A percentile compares a stretch with the other conserved stretches of the same genome.
Evolutionary conservation across 164 flowering plant species (phyloP).

Genomic region (Liriodendron chinense): DNA sequence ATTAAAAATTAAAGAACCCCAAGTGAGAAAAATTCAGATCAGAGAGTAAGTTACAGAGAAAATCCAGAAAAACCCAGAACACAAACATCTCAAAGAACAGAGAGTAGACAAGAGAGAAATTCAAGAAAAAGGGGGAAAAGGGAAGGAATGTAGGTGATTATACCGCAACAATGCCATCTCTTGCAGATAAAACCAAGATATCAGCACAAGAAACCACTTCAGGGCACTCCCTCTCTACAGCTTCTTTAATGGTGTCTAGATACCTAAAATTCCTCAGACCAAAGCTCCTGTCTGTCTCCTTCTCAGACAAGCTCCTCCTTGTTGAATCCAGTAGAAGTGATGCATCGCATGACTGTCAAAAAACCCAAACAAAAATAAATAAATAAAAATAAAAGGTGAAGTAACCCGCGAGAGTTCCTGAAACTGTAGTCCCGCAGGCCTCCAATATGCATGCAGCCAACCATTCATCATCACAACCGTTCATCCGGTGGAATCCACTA

Average conservation of each 20-base stretch:
- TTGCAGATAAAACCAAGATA: constrained; percentile 88
- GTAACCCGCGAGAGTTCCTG: background rate
- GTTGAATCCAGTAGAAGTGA: constrained; percentile 94
- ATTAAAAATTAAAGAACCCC: background rate
- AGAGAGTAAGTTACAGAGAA: background rate
- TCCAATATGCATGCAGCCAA: background rate
- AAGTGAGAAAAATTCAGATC: background rate
- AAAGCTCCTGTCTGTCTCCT: constrained; percentile 97
- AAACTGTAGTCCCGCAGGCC: background rate
- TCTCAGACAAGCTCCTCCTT: constrained; percentile 91
- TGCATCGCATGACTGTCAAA: constrained; percentile 87
- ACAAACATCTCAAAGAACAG: background rate
- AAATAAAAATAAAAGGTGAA: background rate
- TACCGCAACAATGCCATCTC: constrained; percentile 94
- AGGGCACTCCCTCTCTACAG: constrained; percentile 97
- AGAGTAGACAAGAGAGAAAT: background rate
- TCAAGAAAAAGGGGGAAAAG: background rate
- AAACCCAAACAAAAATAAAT: constrained; percentile 3
- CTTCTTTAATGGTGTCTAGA: constrained; percentile 85
- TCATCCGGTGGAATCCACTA: too few relatives aligned
- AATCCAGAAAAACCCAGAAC: background rate
- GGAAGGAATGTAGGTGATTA: background rate
- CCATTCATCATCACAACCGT: background rate
- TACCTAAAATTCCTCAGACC: constrained; percentile 94
- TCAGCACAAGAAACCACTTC: constrained; percentile 94